Conservation (phyloP, 495 filamentous ascomycete species). For the Penicillium coffeae region DNA sequence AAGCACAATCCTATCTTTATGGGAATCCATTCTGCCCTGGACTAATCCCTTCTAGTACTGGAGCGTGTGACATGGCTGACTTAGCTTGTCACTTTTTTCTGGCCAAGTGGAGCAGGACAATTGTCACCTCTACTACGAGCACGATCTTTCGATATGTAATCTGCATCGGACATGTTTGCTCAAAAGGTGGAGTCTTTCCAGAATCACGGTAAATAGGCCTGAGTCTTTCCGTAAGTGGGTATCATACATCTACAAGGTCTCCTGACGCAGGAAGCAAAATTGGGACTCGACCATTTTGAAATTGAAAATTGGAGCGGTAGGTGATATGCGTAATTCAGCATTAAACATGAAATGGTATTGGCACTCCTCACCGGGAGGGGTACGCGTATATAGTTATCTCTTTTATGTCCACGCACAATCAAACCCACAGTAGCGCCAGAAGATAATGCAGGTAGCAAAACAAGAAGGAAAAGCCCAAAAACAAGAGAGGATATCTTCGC, state of each 20-base stretch:
- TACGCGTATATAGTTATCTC: background rate
- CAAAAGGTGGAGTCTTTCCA: background rate
- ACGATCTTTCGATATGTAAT: background rate
- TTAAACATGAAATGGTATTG: background rate
- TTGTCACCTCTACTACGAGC: background rate
- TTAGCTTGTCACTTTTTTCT: background rate
- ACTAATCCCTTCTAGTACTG: background rate
- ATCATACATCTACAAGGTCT: too few relatives aligned
- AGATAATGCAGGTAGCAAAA: conserved; percentile 4
- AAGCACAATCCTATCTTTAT: background rate
- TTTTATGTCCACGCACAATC: background rate
- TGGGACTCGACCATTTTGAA: too few relatives aligned
- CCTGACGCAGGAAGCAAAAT: too few relatives aligned
- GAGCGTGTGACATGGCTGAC: too few relatives aligned
- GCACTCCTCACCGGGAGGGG: conserved; percentile 4
- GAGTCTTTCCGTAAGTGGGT: background rate
- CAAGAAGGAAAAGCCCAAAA: conserved; percentile 11
- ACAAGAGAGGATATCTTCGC: conserved; percentile 26
- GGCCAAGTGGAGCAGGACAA: background rate
- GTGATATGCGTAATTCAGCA: too few relatives aligned
- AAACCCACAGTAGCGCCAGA: conserved; percentile 4
- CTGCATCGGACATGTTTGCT: background rate
- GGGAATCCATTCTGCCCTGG: background rate
- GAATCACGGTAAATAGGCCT: background rate
- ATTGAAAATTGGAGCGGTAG: too few relatives aligned